Base-by-base conservation (phyloP, 306 rosid genomes). In the Vachellia collinsii region DNA sequence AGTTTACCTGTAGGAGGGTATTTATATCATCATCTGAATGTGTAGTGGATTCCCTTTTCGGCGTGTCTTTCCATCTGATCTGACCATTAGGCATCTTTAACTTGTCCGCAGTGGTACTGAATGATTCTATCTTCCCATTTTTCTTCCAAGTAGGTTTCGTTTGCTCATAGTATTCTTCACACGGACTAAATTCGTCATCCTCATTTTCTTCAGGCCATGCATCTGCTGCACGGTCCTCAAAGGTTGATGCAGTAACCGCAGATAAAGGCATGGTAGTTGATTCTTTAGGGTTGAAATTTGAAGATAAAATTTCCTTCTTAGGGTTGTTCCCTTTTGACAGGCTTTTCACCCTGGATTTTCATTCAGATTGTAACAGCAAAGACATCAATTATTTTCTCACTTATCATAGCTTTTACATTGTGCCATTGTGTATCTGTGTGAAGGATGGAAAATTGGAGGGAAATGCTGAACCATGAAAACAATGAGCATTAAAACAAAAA, bases 301-400 rank as follows among this genome's bases (percentile, higher is more conserved):
- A 83, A 81, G 97, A 86, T 68, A 89, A 75, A 47, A 79, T 59
- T 68, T 94, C 98, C 90, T 92, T 94, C 86, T 94, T 94, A 37
- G 89, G 84, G 80, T 84, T 94, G 86, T 71, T 89, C 77, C 97
- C 95, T 80, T 94, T 94, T 1, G 98, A 94, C 62, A 94, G 92
- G 84, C 98, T 92, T 86, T 94, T 94, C 80, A 94, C 98, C 85
- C 98, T 94, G 68, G 68, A 62, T 29, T 62, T 62, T 62, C 68
- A 62, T 62, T 62, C 42, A 62, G 68, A 25, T 62, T 62, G 73
- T 38, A 78, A 83, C 58, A 71, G 70, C 44, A 64, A 54, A 79
- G 61, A 34, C 50, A 77, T 42, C 5, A 72, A 3, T 56, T 42
- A 22, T 36, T 54, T 59, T 84, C n/a, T 37, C n/a, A 17, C 11